Evolutionary conservation across 2,329 filamentous ascomycete species (phyloP).

Genomic region (Emmonsia crescens): DNA sequence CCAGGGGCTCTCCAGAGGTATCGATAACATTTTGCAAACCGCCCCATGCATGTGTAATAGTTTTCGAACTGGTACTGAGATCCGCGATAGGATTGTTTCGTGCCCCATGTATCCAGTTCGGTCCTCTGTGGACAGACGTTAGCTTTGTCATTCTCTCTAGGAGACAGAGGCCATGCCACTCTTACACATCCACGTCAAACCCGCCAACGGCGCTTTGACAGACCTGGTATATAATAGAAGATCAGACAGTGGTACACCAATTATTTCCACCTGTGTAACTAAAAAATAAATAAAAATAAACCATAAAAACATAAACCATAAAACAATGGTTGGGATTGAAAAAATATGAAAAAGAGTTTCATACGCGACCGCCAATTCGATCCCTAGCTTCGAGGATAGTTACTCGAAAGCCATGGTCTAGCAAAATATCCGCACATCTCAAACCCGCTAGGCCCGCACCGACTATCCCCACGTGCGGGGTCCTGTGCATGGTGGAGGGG

Average conservation of each 20-base stretch:
- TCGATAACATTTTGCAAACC: constrained; percentile 42
- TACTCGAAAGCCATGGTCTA: constrained; percentile 45
- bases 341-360: constrained; percentile 7
- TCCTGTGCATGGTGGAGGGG: constrained; percentile 24
- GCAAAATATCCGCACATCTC: constrained; percentile 47
- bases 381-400: constrained; percentile 51
- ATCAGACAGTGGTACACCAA: constrained; percentile 21
- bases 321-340: neutral
- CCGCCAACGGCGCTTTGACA: constrained; percentile 39
- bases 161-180: constrained; percentile 5
- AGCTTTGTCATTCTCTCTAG: neutral
- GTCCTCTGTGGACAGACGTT: constrained; percentile 35
- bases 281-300: neutral
- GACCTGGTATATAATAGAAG: constrained; percentile 26
- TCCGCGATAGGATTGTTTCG: constrained; percentile 48
- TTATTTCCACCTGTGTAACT: constrained; percentile 5
- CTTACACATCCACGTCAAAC: constrained; percentile 48
- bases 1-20: constrained; percentile 33
- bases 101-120: constrained; percentile 56
- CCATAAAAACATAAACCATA: too few relatives aligned
- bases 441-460: constrained; percentile 51
- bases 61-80: constrained; percentile 44
- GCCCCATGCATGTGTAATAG: constrained; percentile 41
- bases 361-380: constrained; percentile 48
- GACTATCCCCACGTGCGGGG: constrained; percentile 46